Percentiles rank a stretch among this genome's conserved stretches.
Conservation (phyloP, 352 stramenopile genomes). For the Globisporangium viniferum region DNA sequence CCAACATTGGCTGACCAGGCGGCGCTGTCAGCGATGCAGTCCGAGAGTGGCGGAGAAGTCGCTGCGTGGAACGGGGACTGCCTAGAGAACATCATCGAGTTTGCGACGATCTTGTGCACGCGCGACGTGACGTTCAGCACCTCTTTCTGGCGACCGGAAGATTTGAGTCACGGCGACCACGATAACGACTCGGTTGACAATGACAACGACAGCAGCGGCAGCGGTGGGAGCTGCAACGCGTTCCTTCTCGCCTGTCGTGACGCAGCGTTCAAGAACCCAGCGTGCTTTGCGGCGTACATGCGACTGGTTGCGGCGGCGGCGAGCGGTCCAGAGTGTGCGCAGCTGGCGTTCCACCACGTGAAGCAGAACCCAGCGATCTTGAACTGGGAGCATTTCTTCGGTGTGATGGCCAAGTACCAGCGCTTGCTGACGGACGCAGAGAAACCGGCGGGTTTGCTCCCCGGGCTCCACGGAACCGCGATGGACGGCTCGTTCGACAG, state of each 20-base stretch:
- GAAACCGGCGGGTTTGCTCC: conserved; percentile 40
- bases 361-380: conserved; percentile 81
- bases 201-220: conserved; percentile 26
- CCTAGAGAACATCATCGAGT: conserved; percentile 76
- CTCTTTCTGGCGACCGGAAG: conserved; percentile 59
- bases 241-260: conserved; percentile 72
- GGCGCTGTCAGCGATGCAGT: conserved; percentile 59
- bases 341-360: conserved; percentile 81
- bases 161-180: conserved; percentile 15
- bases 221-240: conserved; percentile 47
- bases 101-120: conserved; percentile 59
- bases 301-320: conserved; percentile 64
- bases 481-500: conserved; percentile 16
- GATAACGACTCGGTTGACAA: conserved; percentile 36
- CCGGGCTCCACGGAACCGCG: conserved; percentile 14
- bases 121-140: conserved; percentile 53
- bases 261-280: conserved; percentile 71
- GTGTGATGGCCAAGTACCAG: conserved; percentile 83
- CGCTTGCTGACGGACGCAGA: conserved; percentile 71
- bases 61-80: conserved; percentile 68
- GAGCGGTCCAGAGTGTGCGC: conserved; percentile 63
- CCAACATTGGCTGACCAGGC: conserved; percentile 70
- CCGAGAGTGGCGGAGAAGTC: conserved; percentile 54
- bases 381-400: conserved; percentile 85
- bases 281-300: conserved; percentile 72